Evolutionary conservation across 805 yeast species (phyloP), one percentile per base, ranked within the genome.

Genomic region (Barnettozyma populi): DNA sequence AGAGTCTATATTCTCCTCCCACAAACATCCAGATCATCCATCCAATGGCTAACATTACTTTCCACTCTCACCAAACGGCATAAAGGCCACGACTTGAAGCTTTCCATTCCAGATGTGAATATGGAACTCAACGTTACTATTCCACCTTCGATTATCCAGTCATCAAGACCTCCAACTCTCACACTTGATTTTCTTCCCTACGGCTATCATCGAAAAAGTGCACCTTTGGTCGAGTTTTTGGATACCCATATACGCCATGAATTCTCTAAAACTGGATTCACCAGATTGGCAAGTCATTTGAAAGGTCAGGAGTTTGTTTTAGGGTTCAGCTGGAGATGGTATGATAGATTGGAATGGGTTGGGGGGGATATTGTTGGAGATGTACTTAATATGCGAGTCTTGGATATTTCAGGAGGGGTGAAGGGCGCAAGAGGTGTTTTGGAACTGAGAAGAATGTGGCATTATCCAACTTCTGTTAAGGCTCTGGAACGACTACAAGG

Each of bases 271-370:
- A 55, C 65, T 2, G 69, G 65, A 1, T 55, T 49, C 38, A 20
- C 41, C 0, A 41, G 54, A 19, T 36, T 68, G 53, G 64, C 61
- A 41, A 46, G 55, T 6, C 44, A 51, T 6, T 52, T 64, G 57
- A 52, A 66, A 55, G 49, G 44, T 14, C 56, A 51, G 31, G 63
- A 63, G 16, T 58, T 62, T 14, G 52, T 61, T 52, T 70, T 61
- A 60, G 86, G 85, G 48, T 73, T 75, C 59, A 82, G 76, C 55
- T 82, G 83, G 72, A 79, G 80, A 50, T 69, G 77, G 46, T 86
- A 83, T 60, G 96, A 90, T 63, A 68, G 90, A 39, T 59, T 90
- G 7, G 94, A 88, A 55, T 84, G 89, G 88, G 57, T 78, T 9
- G 65, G 74, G 46, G 80, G 76, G 16, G 69, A 71, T 20, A 66